Conservation (phyloP, 345 rosid genomes). For the Gossypium australe region DNA sequence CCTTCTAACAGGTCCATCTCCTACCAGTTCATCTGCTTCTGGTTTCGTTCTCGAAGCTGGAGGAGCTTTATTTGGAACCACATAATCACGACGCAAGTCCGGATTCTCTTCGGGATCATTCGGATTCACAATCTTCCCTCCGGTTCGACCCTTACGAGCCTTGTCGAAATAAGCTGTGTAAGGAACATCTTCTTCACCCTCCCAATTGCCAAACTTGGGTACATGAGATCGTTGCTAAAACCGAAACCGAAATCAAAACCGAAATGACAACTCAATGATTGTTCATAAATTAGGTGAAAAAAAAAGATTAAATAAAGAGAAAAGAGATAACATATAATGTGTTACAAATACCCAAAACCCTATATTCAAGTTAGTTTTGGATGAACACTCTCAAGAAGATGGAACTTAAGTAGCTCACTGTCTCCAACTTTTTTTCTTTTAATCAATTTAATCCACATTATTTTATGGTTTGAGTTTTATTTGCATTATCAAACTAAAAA, state of each 20-base stretch:
- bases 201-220: constrained; percentile 92
- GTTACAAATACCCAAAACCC: no score
- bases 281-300: no score
- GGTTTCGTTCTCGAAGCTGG: constrained; percentile 34
- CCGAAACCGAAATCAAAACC: constrained; percentile 1
- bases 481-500: background rate
- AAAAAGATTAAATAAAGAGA: no score
- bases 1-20: constrained; percentile 31
- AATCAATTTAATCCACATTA: background rate
- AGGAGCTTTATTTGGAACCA: constrained; percentile 39
- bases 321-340: no score
- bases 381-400: no score
- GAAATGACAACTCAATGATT: background rate
- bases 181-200: constrained; percentile 67
- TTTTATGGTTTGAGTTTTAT: background rate
- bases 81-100: constrained; percentile 26
- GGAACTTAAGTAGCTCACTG: background rate
- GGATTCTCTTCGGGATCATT: constrained; percentile 70
- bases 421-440: background rate
- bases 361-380: no score
- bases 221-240: constrained; percentile 66
- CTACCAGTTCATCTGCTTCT: constrained; percentile 36
- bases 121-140: constrained; percentile 51
- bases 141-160: constrained; percentile 67
- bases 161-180: constrained; percentile 84